Conservation (phyloP, 2,329 filamentous ascomycete species). For the Didymellaceae sp. region DNA sequence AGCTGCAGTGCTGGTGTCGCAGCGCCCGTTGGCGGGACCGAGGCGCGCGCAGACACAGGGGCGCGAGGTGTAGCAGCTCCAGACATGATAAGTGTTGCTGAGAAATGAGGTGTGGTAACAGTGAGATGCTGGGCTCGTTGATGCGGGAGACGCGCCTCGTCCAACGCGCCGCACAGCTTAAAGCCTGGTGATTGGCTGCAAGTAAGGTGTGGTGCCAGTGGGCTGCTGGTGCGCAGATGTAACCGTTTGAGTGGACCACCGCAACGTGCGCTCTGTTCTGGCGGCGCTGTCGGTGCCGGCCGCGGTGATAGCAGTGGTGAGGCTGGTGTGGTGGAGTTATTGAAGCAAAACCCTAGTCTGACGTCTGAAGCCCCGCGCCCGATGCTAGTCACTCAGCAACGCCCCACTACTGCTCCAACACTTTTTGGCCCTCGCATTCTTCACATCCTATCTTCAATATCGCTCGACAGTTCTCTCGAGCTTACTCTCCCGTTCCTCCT, state of each 20-base stretch:
- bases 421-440: conserved; percentile 5
- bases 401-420: conserved; percentile 36
- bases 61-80: conserved; percentile 43
- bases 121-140: conserved; percentile 23
- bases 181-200: conserved; percentile 25
- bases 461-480: conserved; percentile 9
- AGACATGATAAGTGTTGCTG: conserved; percentile 37
- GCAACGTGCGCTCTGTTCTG: conserved; percentile 7
- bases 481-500: background rate
- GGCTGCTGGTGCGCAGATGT: conserved; percentile 6
- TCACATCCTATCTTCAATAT: conserved; percentile 1
- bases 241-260: conserved; percentile 4
- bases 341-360: conserved; percentile 21
- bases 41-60: conserved; percentile 39
- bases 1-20: conserved; percentile 37
- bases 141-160: conserved; percentile 27
- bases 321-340: conserved; percentile 21
- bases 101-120: conserved; percentile 8
- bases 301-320: conserved; percentile 28
- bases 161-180: conserved; percentile 22
- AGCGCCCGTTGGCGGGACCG: conserved; percentile 40
- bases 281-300: conserved; percentile 23
- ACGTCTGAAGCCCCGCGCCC: too few species aligned
- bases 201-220: conserved; percentile 10
- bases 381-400: conserved; percentile 18